Base-by-base conservation (phyloP, 306 rosid genomes). In the Dalbergia oliveri region DNA sequence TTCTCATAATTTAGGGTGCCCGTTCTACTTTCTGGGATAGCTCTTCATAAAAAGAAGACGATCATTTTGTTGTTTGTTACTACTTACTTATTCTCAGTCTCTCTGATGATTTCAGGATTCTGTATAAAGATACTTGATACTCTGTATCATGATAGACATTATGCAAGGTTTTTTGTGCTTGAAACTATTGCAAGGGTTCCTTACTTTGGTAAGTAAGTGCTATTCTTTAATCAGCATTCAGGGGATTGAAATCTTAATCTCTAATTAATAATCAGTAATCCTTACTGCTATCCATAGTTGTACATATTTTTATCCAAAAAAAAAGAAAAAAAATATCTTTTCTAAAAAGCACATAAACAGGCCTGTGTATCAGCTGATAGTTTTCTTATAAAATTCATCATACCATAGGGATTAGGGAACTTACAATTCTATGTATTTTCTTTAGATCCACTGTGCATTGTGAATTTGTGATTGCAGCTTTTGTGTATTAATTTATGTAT, bases 141-240 rank as follows among this genome's bases (percentile, higher is more conserved):
- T 39, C 75, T 95, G 69, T 95, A 95, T 76, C 85, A 12, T 53
- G 94, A 95, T 80, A 89, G 99, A 75, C 4, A 91, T 78, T 95
- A 91, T 81, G 94, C 99, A 13, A 90, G 99, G 87, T 95, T 95
- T 89, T 95, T 78, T 72, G 99, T 95, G 57, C 89, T 95, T 77
- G 98, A 95, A 85, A 95, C 99, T 73, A 95, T 95, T 77, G 99
- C 99, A 3, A 90, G 99, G 86, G 98, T 95, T 76, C 99, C 99
- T 73, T 95, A 95, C 82, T 95, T 95, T 79, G 99, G 99, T 93
- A 75, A 84, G 99, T 93, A 75, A 84, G 89, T 85, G 71, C 14
- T 78, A 5, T 33, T 31, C 9, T 84, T 21, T 23, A 47, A 23
- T 11, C 64, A 14, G 12, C 19, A 9, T 33, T 1, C n/a, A 12